Evolutionary conservation across 768 basidiomycete genomes (phyloP), one percentile per base, ranked within the genome.

Genomic region (Lactarius hengduanensis): DNA sequence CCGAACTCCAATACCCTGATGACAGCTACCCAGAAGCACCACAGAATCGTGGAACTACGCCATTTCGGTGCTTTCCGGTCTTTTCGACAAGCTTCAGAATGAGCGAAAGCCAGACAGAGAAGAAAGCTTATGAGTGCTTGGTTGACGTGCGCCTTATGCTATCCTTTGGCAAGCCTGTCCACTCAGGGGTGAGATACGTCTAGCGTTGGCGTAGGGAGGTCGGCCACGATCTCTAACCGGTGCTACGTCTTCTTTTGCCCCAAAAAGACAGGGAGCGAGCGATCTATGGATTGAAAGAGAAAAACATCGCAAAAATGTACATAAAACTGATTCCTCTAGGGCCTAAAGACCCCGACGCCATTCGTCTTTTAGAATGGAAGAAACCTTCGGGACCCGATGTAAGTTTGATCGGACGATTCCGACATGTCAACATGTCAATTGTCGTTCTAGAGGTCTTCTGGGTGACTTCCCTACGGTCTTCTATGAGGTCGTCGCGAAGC

Each of bases 211-310:
- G 96, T 70, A 79, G 86, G 53, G 84, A 91, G 72, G 89, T 94
- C 54, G 97, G 97, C 0, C 79, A 85, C 71, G 92, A 98, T 74
- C 76, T 99, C 40, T 98, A 91, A 76, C 96, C 96, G 5, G 86
- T 95, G 36, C 80, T 98, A 57, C 87, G 95, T 38, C 81, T 99
- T 26, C 80, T 99, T 60, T 80, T 99, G 47, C 97, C 97, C 7
- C 96, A 98, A 94, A 92, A 97, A 85, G 97, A 98, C 75, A 84
- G 90, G 40, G 94, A 98, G 68, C 87, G 97, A 61, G 85, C 92
- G 0, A 88, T 95, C 0, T 99, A 98, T 76, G 92, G 94, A 16
- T 77, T 97, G 70, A 99, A 99, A 75, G 97, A 99, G 79, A 91
- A 91, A 78, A 92, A 91, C 73, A 79, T 99, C 3, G 96, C 95